Conservation (phyloP, 305 asterid species). For the Ruellia speciosa region DNA sequence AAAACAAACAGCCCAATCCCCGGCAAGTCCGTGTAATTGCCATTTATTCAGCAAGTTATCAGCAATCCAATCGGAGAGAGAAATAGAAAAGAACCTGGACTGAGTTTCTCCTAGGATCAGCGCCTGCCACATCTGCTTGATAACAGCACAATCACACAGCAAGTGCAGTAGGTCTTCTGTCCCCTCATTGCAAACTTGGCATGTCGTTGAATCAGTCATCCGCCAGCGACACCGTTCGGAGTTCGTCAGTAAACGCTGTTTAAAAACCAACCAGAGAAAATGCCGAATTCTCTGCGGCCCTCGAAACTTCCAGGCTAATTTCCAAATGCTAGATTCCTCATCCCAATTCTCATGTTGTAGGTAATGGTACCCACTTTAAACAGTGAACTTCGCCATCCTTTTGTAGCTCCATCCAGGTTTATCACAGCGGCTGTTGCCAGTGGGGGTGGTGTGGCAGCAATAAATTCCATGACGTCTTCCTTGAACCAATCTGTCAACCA, state of each 20-base stretch:
- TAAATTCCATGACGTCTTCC: background rate
- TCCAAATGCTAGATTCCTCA: background rate
- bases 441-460: background rate
- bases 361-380: background rate
- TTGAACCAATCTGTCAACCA: background rate
- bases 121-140: background rate
- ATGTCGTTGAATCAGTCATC: background rate
- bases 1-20: background rate
- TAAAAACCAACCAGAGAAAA: background rate
- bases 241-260: background rate
- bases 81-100: background rate
- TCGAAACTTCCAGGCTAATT: background rate
- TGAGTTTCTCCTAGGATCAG: background rate
- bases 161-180: background rate
- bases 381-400: background rate
- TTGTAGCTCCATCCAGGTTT: background rate
- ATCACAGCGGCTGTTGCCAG: background rate
- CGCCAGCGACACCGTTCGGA: background rate
- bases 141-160: background rate
- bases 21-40: background rate
- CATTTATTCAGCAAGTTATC: background rate
- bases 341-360: too few relatives aligned
- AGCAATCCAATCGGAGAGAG: background rate
- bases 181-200: background rate
- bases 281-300: background rate